Evolutionary conservation across 225 moss, liverwort and hornwort species (phyloP), one percentile per base, ranked within the genome.

Genomic region (Asterella californica): DNA sequence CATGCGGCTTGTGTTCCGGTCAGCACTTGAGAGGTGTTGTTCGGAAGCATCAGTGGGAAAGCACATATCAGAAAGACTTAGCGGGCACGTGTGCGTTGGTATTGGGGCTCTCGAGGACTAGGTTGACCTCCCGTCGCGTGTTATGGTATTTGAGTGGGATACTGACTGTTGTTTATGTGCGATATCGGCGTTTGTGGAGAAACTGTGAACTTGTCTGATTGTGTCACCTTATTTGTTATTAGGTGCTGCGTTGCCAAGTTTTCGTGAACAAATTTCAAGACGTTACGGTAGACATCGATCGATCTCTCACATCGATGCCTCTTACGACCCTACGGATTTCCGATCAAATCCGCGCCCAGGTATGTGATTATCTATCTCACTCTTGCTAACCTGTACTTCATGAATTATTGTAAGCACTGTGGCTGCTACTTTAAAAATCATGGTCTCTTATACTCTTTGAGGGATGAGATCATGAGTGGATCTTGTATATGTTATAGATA

Each of bases 261-360:
- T 73, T 88, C 48, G 82, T 89, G 78, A 88, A 86, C 86, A 90
- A 88, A 70, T 92, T 89, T 67, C 83, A 86, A 82, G 90, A 88
- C 78, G 87, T 90, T 32, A 89, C 87, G 47, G 79, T 83, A 78
- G 89, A 90, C 63, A 89, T 89, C 70, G 90, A 90, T 83, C 86
- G 86, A 48, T 89, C 86, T 65, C 69, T 90, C 34, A 86, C 87
- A 64, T 88, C 85, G 81, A 80, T 90, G 76, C 87, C 89, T 66
- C 76, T 92, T 74, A 75, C 86, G 84, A 86, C 88, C 12, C 86
- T 89, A 37, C 82, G 82, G 76, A 86, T 90, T 81, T 89, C 92
- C 72, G 92, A 90, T 86, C 86, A 89, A 68, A 84, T 92, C 74
- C 89, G 90, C 52, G 83, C 89, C 54, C 90, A 90, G 89, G 92